A percentile compares a stretch with the other conserved stretches of the same genome.
Conservation (phyloP, 169 alveolate species). For the Plasmodium falciparum region DNA sequence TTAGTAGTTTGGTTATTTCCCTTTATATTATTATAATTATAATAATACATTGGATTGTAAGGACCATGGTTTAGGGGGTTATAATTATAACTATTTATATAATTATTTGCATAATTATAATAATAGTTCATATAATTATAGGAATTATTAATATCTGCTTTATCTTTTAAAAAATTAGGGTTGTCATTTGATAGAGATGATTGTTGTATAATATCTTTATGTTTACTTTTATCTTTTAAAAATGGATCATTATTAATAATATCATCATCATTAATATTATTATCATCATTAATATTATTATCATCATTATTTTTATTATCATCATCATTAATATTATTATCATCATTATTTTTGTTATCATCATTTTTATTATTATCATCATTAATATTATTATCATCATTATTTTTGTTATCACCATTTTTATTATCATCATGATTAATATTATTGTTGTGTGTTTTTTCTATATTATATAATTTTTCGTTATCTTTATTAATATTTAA, state of each 20-base stretch:
- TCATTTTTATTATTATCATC: not conserved
- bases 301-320: slow-evolving; percentile 1
- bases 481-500: not conserved
- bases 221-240: not conserved
- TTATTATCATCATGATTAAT: not conserved
- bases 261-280: not conserved
- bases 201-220: not conserved
- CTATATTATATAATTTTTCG: slow-evolving; percentile 10
- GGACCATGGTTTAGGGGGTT: not conserved
- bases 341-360: not conserved
- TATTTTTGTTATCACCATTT: not conserved
- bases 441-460: not conserved
- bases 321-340: not conserved
- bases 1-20: too few relatives aligned
- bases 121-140: not conserved
- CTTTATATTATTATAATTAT: slow-evolving; percentile 4
- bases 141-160: not conserved
- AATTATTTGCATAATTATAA: not conserved
- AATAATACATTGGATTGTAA: not conserved
- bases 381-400: not conserved
- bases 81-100: not conserved
- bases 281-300: not conserved
- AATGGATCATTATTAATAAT: not conserved
- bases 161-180: not conserved
- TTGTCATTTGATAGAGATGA: not conserved